phyloP scores from a whole-genome alignment of 2,329 filamentous ascomycete genomes.

The Penicillium sp. region DNA sequence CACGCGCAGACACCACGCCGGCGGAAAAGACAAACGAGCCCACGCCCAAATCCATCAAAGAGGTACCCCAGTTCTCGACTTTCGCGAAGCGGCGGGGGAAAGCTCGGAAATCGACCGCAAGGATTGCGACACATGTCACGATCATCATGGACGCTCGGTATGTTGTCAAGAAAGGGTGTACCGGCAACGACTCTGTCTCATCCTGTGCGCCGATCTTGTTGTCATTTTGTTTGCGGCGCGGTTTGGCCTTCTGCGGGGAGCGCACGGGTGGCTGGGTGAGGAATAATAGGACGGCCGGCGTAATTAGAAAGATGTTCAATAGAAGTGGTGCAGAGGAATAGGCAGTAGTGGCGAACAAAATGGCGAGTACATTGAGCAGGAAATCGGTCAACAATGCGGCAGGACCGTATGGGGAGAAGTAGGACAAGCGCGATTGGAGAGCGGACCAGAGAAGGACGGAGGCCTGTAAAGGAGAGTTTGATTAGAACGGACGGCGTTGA shows the following conservation, averaged over 20 bases:
- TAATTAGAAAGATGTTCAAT: slow-evolving; percentile 71
- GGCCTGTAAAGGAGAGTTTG: slow-evolving; percentile 55
- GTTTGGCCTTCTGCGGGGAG: slow-evolving; percentile 35
- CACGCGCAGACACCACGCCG: slow-evolving; percentile 83
- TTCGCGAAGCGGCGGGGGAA: slow-evolving; percentile 96
- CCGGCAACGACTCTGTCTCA: slow-evolving; percentile 60
- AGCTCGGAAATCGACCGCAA: slow-evolving; percentile 93
- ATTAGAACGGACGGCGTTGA: not conserved
- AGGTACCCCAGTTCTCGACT: slow-evolving; percentile 98
- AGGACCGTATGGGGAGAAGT: slow-evolving; percentile 74
- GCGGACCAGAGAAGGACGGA: slow-evolving; percentile 85
- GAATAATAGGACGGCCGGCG: slow-evolving; percentile 67
- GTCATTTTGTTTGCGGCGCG: slow-evolving; percentile 25
- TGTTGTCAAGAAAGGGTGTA: slow-evolving; percentile 88
- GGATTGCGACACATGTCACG: slow-evolving; percentile 82
- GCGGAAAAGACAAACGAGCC: slow-evolving; percentile 96
- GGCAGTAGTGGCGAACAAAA: slow-evolving; percentile 81
- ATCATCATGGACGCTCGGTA: slow-evolving; percentile 93
- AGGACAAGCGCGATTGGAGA: slow-evolving; percentile 77
- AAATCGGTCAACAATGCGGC: slow-evolving; percentile 76
- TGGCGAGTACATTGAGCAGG: slow-evolving; percentile 77
- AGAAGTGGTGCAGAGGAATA: slow-evolving; percentile 75
- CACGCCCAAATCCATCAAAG: slow-evolving; percentile 97
- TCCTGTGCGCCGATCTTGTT: slow-evolving; percentile 23
- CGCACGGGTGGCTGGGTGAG: slow-evolving; percentile 36